A percentile compares a stretch with the other conserved stretches of the same genome.
phyloP scores from a whole-genome alignment of 1,139 yeast species.

The Pichia sp. region DNA sequence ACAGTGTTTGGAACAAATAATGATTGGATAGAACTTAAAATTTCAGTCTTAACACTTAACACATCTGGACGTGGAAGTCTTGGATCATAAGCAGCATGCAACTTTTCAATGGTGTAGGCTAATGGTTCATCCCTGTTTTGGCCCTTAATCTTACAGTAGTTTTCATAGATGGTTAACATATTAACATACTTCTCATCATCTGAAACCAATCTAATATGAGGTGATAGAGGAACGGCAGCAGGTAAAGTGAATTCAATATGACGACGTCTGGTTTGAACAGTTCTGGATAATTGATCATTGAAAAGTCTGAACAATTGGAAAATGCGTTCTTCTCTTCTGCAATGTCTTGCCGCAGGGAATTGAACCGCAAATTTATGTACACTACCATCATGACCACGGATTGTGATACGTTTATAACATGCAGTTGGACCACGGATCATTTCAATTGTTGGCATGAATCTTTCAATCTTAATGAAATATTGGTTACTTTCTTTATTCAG shows the following conservation, averaged over 20 bases:
- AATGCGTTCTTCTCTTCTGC: slow-evolving; percentile 93
- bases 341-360: slow-evolving; percentile 97
- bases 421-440: slow-evolving; percentile 88
- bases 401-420: slow-evolving; percentile 87
- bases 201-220: slow-evolving; percentile 88
- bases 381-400: slow-evolving; percentile 93
- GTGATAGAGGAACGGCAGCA: slow-evolving; percentile 89
- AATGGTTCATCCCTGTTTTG: slow-evolving; percentile 89
- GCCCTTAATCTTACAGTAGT: slow-evolving; percentile 71
- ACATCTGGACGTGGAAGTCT: slow-evolving; percentile 91
- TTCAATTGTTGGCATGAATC: slow-evolving; percentile 88
- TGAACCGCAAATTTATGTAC: slow-evolving; percentile 93
- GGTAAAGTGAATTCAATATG: slow-evolving; percentile 87
- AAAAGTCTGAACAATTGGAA: slow-evolving; percentile 89
- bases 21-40: slow-evolving; percentile 85
- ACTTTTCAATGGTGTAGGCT: slow-evolving; percentile 79
- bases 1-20: slow-evolving; percentile 84
- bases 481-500: slow-evolving; percentile 73
- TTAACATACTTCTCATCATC: slow-evolving; percentile 79
- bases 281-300: slow-evolving; percentile 74
- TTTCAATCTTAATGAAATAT: slow-evolving; percentile 88
- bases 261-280: slow-evolving; percentile 86
- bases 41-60: slow-evolving; percentile 85
- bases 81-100: slow-evolving; percentile 92
- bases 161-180: slow-evolving; percentile 86